Evolutionary conservation across 768 basidiomycete species (phyloP).

Genomic region (Lactifluus echinatus): DNA sequence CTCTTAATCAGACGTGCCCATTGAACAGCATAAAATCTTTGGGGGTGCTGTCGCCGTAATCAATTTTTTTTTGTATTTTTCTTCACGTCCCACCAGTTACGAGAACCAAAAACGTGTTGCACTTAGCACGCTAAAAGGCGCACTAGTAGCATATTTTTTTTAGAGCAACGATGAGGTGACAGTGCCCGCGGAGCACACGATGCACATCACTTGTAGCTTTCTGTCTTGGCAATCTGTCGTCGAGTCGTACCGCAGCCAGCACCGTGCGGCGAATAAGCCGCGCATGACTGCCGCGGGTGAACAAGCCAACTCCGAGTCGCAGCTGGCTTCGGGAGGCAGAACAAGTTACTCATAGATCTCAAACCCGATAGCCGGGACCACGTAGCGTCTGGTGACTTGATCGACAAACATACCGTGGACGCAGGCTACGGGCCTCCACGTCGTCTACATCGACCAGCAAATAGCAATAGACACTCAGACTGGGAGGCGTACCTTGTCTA

Average conservation of each 20-base stretch:
- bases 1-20: background rate
- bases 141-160: background rate
- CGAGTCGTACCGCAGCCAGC: background rate
- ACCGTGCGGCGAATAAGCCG: background rate
- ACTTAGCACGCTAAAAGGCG: background rate
- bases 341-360: background rate
- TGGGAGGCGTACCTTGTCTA: too few relatives aligned
- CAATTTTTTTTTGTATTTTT: background rate
- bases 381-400: background rate
- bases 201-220: background rate
- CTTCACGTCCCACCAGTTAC: background rate
- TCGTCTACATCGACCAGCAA: constrained; percentile 1
- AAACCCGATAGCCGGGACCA: background rate
- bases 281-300: background rate
- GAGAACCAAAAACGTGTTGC: background rate
- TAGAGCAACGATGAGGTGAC: too few relatives aligned
- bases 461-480: constrained; percentile 9
- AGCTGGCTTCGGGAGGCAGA: background rate
- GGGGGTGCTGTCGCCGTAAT: constrained; percentile 10
- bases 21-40: background rate
- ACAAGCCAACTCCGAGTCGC: background rate
- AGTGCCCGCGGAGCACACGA: background rate
- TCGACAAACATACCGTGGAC: background rate
- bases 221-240: background rate
- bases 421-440: background rate